These are phyloP conservation scores for Cryptococcus sp. DNA, from an alignment of 1,284 basidiomycete species.

Conservation along the genomic window DNA sequence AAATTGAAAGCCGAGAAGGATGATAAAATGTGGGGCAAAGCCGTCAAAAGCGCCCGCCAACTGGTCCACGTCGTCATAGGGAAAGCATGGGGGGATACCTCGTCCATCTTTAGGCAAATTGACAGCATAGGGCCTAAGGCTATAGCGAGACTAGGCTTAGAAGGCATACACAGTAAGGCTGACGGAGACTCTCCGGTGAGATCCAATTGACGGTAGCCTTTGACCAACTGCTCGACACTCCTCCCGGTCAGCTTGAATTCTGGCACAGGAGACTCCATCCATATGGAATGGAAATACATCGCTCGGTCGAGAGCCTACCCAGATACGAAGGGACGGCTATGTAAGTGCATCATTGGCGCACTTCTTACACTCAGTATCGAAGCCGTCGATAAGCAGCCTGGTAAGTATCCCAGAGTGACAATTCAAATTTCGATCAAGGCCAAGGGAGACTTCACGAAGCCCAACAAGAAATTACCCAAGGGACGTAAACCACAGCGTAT, in stretches of 20 bases:
- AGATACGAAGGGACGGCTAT: no score
- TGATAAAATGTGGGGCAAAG: slow-evolving; percentile 20
- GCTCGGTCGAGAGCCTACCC: no score
- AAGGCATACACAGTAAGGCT: slow-evolving; percentile 23
- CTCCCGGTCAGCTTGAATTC: no score
- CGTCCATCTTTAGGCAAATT: slow-evolving; percentile 41
- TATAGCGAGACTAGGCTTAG: slow-evolving; percentile 22
- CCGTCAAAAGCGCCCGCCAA: slow-evolving; percentile 25
- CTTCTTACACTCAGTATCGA: no score
- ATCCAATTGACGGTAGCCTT: slow-evolving; percentile 13
- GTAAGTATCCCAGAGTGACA: background rate
- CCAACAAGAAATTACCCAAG: background rate
- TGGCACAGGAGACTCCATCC: no score
- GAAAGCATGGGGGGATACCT: slow-evolving; percentile 43
- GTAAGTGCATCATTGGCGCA: no score
- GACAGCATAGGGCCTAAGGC: slow-evolving; percentile 39
- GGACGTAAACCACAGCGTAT: background rate
- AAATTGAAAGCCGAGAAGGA: slow-evolving; percentile 6
- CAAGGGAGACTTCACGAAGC: background rate
- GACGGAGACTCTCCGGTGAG: background rate
- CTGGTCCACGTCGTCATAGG: slow-evolving; percentile 33
- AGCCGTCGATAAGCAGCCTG: background rate
- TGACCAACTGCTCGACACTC: no score
- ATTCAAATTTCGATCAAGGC: background rate
- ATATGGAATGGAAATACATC: no score